phyloP scores from a whole-genome alignment of 352 stramenopile genomes.

The Globisporangium nodosum region DNA sequence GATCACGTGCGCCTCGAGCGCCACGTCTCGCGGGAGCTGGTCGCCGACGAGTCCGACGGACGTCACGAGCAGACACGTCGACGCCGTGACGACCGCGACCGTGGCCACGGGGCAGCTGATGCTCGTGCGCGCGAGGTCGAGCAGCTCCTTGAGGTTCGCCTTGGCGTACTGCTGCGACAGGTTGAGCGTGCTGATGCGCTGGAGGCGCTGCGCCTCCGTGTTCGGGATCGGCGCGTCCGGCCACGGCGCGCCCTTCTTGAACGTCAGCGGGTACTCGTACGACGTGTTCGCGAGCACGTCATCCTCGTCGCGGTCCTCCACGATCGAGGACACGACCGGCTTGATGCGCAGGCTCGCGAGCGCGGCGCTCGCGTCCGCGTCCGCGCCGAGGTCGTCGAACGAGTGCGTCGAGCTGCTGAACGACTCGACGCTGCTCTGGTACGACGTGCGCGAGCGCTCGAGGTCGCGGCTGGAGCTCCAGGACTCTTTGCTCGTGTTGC shows the following conservation, averaged over 20 bases:
- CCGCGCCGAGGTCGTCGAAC: conserved; percentile 8
- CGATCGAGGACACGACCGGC: conserved; percentile 2
- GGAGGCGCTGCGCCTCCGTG: conserved; percentile 47
- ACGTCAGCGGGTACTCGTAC: conserved; percentile 67
- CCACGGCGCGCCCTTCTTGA: conserved; percentile 70
- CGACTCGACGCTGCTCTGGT: conserved; percentile 15
- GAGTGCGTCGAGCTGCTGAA: conserved; percentile 19
- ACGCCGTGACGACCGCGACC: conserved; percentile 62
- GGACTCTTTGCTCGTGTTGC: conserved; percentile 15
- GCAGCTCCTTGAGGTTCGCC: conserved; percentile 59
- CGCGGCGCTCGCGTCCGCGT: conserved; percentile 10
- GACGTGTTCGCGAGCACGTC: conserved; percentile 50
- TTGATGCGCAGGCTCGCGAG: conserved; percentile 16
- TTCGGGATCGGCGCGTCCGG: conserved; percentile 57
- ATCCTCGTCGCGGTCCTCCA: conserved; percentile 37
- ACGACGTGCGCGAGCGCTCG: conserved; percentile 16
- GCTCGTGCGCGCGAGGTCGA: conserved; percentile 66
- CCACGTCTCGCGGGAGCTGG: conserved; percentile 71
- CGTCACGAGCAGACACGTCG: conserved; percentile 71
- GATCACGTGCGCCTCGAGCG: conserved; percentile 66
- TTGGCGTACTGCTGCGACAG: conserved; percentile 76
- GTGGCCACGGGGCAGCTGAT: conserved; percentile 66
- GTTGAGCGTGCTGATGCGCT: conserved; percentile 60
- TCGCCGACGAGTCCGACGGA: conserved; percentile 69
- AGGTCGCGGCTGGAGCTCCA: conserved; percentile 22